Evolutionary conservation across 176 grass and related monocot species (phyloP), one percentile per base, ranked within the genome.

Genomic region (Avena sativa): DNA sequence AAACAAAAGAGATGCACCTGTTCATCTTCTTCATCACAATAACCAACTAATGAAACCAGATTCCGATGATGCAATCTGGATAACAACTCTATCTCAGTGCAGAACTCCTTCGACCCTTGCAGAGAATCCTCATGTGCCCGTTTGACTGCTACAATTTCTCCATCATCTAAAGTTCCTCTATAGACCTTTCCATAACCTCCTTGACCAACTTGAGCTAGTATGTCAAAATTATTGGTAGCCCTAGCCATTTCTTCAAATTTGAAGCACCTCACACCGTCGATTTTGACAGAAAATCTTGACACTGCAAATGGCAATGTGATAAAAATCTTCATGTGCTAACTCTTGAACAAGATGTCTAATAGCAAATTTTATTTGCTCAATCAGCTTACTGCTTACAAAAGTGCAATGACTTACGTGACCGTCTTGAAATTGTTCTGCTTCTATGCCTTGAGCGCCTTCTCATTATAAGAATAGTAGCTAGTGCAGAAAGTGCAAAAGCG

Each of bases 101-200:
- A 99, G 80, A 96, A 98, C 56, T 98, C 94, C 74, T 49, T 96
- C 20, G 97, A 96, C 85, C 97, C 97, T 93, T 98, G 97, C 36
- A 98, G 82, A 73, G 93, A 94, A 74, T 90, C 94, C 68, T 96
- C 85, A 13, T 96, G 89, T n/a, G 97, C 97, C 52, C 97, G 85
- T 93, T 98, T 98, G 62, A 98, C 92, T 70, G 97, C 97, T n/a
- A 90, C 97, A 66, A 84, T 30, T 80, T 87, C 84, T 70, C 97
- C 94, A 91, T 98, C 92, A 62, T 61, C 82, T 89, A 98, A 74
- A 75, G 73, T 88, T 73, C 97, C 97, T 85, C 88, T 94, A 21
- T 94, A 98, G 25, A 98, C 97, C 71, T 93, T 94, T 65, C 97
- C 97, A 71, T 94, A 98, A 80, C 97, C 97, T 88, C 97, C 97